Evolutionary conservation across 1,284 basidiomycete species (phyloP), one percentile per base, ranked within the genome.

Genomic region (Puccinia triticina): DNA sequence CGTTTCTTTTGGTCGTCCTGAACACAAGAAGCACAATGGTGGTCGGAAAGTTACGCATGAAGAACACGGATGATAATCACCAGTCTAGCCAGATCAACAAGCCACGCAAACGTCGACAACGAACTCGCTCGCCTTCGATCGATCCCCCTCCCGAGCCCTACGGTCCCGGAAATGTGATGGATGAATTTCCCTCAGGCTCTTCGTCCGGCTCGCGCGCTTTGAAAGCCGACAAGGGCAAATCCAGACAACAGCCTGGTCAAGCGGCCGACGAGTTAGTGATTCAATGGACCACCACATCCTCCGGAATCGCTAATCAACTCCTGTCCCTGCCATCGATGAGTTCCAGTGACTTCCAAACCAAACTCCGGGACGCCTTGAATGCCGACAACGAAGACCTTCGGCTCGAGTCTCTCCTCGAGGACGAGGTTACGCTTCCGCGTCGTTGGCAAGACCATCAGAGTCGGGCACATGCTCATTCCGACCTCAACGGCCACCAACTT

Each of bases 41-140:
- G 12, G 37, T 79, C 12, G 77, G 77, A 21, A 79, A 69, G n/a
- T 46, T 79, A 57, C 59, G 77, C 26, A 79, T 79, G 77, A 79
- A 79, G 64, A 80, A 80, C 12, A 61, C 40, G 5, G 57, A 46
- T 21, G 37, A 53, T 76, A 14, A n/a, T 64, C 40, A 59, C 7
- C 23, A 55, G 21, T 12, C 46, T 48, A 12, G 11, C 67, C 29
- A 57, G 34, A 53, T 53, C 14, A n/a, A 37, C 55, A 73, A 73
- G 46, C 48, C 12, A 46, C 18, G 21, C 14, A 67, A 55, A 37
- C 77, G 77, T n/a, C 66, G 78, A 43, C 50, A 57, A 16, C 46
- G 48, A n/a, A 80, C 78, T 80, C 67, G 78, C 66, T 80, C 78
- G 16, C 78, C 78, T 55, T 80, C 78, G 23, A 50, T 80, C 40